Evolutionary conservation across 306 rosid species (phyloP).

Genomic region (Hippophae gyantsensis): DNA sequence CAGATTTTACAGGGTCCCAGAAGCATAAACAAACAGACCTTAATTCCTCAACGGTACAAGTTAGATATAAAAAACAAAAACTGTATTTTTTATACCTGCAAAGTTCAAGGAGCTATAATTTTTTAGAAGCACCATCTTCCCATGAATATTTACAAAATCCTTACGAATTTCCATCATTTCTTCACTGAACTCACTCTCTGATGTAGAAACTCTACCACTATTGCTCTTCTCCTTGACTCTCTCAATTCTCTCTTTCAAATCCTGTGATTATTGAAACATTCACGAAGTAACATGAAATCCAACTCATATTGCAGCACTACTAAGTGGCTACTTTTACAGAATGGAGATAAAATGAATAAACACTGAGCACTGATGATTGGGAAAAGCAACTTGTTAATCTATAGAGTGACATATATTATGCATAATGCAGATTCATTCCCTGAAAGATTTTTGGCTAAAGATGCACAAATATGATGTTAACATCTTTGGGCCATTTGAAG

Average conservation of each 20-base stretch:
- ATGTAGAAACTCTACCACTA: constrained; percentile 37
- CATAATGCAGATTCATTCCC: no score
- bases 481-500: no score
- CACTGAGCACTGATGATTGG: no score
- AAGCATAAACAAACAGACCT: no score
- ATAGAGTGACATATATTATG: no score
- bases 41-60: constrained; percentile 1
- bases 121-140: constrained; percentile 93
- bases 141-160: constrained; percentile 93
- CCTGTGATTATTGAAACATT: constrained; percentile 33
- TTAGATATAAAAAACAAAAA: constrained; percentile 1
- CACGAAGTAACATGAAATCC: constrained; percentile 5
- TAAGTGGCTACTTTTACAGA: no score
- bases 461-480: no score
- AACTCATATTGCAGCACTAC: no score
- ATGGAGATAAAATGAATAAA: no score
- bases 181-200: constrained; percentile 75
- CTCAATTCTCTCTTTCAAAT: constrained; percentile 80
- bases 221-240: constrained; percentile 55
- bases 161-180: constrained; percentile 92
- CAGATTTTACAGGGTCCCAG: no score
- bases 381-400: no score
- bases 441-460: no score
- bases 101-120: constrained; percentile 91
- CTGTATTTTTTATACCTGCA: constrained; percentile 44